These are phyloP conservation scores for Amanita jacksonii DNA, from an alignment of 768 basidiomycete genomes.

Conservation along the genomic window DNA sequence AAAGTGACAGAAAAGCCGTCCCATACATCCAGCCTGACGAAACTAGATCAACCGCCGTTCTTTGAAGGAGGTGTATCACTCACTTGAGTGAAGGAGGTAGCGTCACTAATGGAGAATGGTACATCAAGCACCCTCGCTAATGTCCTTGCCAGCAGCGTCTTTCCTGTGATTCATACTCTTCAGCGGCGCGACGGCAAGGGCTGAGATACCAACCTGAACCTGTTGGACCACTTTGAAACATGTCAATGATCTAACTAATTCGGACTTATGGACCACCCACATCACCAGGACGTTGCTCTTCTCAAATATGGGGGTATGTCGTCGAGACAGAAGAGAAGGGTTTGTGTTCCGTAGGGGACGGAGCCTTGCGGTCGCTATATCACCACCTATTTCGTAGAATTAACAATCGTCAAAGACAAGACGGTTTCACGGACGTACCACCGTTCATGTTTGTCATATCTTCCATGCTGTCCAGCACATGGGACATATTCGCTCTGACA, in stretches of 20 bases:
- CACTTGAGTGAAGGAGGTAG: conserved; percentile 90
- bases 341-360: conserved; percentile 44
- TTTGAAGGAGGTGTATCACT: conserved; percentile 8
- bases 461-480: conserved; percentile 25
- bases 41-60: conserved; percentile 11
- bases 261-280: conserved; percentile 33
- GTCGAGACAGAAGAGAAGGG: conserved; percentile 30
- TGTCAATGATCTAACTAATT: conserved; percentile 1
- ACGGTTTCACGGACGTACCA: conserved; percentile 10
- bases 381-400: too few species aligned
- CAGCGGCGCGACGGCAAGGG: not conserved
- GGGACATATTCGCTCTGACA: conserved; percentile 58
- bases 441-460: conserved; percentile 10
- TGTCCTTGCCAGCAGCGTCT: conserved; percentile 85
- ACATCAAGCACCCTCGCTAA: conserved; percentile 88
- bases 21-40: conserved; percentile 62
- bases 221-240: conserved; percentile 65
- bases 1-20: conserved; percentile 2
- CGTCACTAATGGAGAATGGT: conserved; percentile 90
- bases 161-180: conserved; percentile 37
- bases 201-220: conserved; percentile 53
- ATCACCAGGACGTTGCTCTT: conserved; percentile 95
- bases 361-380: conserved; percentile 47
- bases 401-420: too few species aligned
- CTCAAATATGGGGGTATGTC: conserved; percentile 59